A percentile compares a stretch with the other conserved stretches of the same genome.
Conservation (phyloP, 768 basidiomycete genomes). For the Austroboletus eburneus region DNA sequence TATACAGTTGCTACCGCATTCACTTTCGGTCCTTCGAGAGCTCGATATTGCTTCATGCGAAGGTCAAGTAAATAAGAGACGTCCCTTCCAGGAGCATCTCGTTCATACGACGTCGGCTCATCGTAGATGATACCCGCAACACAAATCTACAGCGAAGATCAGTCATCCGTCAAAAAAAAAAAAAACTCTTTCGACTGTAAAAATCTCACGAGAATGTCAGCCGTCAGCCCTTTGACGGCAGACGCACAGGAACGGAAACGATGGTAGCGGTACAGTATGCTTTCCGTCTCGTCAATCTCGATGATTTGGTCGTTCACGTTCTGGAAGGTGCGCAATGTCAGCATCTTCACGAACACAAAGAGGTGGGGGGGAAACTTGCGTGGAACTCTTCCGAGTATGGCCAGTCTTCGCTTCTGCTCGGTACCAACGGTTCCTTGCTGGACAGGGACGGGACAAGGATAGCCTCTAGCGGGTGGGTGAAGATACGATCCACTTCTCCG, state of each 20-base stretch:
- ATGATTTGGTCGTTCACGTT: slow-evolving; percentile 47
- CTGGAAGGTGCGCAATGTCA: slow-evolving; percentile 31
- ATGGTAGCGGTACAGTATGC: slow-evolving; percentile 71
- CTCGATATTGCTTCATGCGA: slow-evolving; percentile 23
- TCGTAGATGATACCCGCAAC: slow-evolving; percentile 63
- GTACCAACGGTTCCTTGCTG: slow-evolving; percentile 45
- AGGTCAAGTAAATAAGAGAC: slow-evolving; percentile 25
- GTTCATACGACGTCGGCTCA: slow-evolving; percentile 45
- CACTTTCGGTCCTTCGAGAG: slow-evolving; percentile 4
- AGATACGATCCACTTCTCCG: slow-evolving; percentile 75
- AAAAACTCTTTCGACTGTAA: too few species aligned
- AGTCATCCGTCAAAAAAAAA: not conserved
- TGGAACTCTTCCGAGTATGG: slow-evolving; percentile 68
- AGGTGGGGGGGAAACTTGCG: slow-evolving; percentile 40
- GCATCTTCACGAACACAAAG: not conserved
- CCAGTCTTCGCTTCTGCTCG: slow-evolving; percentile 69
- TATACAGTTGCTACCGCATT: not conserved
- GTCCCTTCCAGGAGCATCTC: slow-evolving; percentile 54
- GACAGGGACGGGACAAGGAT: slow-evolving; percentile 55
- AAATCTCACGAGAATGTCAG: slow-evolving; percentile 78
- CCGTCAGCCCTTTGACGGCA: slow-evolving; percentile 79
- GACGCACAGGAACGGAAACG: slow-evolving; percentile 76
- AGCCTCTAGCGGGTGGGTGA: slow-evolving; percentile 74
- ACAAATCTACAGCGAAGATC: slow-evolving; percentile 27
- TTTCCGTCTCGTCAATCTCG: slow-evolving; percentile 42